Evolutionary conservation across 176 grass and related monocot species (phyloP), one percentile per base, ranked within the genome.

Genomic region (Metroxylon sagu): DNA sequence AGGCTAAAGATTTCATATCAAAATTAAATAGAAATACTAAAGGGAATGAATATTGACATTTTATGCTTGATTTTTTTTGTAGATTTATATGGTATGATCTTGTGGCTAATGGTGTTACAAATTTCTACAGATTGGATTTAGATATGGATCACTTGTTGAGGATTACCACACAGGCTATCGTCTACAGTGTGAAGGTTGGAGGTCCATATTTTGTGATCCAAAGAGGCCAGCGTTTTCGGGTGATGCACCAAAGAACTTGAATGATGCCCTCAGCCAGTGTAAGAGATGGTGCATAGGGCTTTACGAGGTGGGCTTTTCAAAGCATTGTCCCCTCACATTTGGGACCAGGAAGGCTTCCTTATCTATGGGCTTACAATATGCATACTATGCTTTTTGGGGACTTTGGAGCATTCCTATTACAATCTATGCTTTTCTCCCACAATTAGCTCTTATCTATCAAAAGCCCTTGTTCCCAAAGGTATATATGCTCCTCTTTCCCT

Each of bases 81-180:
- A 43, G 8, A 43, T 5, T 28, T 18, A 6, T 16, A 16, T 14
- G 35, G 14, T 12, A 43, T 62, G 4, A 18, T 21, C 2, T 43
- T 3, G 35, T 23, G 21, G 21, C 21, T 23, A 23, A 23, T 23
- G 21, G 21, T 23, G 1, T 23, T 23, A 23, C 21, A 23, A 23
- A 23, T 23, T 43, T 14, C 8, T 43, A 10, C 49, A 82, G 79
- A 67, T 68, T 67, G 79, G 79, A 0, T 72, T 82, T 29, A 53
- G 73, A 0, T 82, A 82, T 16, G 79, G 79, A 49, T 82, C 79
- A 12, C 58, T 82, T 19, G 72, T 76, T 5, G 79, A 82, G 57
- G 79, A 82, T 26, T 76, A 56, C 29, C 1, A 76, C 61, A 82
- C 79, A 4, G 73, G 79, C 25, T 82, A 67, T 49, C 67, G 61